Evolutionary conservation across 768 basidiomycete species (phyloP), one percentile per base, ranked within the genome.

Genomic region (Boletus reticuloceps): DNA sequence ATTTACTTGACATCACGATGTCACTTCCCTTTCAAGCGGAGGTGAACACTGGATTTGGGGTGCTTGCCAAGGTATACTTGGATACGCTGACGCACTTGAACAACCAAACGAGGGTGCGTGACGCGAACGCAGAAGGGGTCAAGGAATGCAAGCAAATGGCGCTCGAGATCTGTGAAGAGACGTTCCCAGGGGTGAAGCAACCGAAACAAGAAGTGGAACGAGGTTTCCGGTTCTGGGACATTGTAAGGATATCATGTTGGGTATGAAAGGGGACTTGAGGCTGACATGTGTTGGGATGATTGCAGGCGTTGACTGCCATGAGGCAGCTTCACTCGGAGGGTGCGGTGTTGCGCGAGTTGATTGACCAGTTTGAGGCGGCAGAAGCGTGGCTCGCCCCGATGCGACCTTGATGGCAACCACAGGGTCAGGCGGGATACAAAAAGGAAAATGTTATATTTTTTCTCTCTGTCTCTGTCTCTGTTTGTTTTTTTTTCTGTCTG

Each of bases 191-290:
- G 20, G 91, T 99, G 62, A 96, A 94, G 78, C 72, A 66, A 54
- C 92, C 95, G 5, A 85, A 87, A 74, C 76, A 76, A 57, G 96
- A 98, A 79, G 89, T 99, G 55, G 94, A 97, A 73, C 77, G 96
- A 47, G 96, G 96, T 7, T 98, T 99, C 79, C 80, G 96, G 66
- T 99, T 98, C 79, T 99, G 96, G 96, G 94, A 98, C 70, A 82
- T 95, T 73, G 95, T 97, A 68, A 75, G 94, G 42, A 45, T 57
- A 51, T 58, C 48, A 55, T 50, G 47, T 10, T 38, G 45, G 37
- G 54, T 64, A 51, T 45, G 43, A 25, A 50, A 41, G 52, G 20
- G 25, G 42, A 40, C 47, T 58, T 49, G 65, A 61, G 64, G 69
- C 63, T 65, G 61, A 68, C 66, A 62, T 63, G 72, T 29, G 48